phyloP scores from a whole-genome alignment of 441 rosid genomes.

The Omphalea diandra region DNA sequence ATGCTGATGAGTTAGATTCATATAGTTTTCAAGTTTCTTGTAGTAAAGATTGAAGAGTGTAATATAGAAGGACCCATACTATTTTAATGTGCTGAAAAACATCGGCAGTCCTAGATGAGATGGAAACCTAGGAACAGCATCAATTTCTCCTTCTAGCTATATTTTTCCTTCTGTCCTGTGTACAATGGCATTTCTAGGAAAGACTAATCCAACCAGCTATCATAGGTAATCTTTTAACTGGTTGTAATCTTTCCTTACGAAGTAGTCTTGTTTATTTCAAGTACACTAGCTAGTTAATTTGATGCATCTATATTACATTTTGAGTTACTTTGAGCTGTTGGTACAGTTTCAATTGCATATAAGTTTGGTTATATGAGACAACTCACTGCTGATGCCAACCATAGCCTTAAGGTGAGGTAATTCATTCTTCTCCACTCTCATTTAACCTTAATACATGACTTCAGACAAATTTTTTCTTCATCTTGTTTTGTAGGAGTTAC shows the following conservation, averaged over 20 bases:
- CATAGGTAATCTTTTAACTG: too few species aligned
- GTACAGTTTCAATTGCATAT: constrained; percentile 35
- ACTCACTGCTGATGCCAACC: constrained; percentile 26
- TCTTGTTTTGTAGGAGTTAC: constrained; percentile 46
- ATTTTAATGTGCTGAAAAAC: too few species aligned
- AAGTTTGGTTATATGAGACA: constrained; percentile 32
- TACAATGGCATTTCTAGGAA: neutral
- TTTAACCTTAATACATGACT: constrained; percentile 9
- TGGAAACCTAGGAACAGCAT: too few species aligned
- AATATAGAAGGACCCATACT: neutral
- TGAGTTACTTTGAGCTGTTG: constrained; percentile 24
- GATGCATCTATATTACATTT: constrained; percentile 15
- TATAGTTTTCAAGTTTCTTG: too few species aligned
- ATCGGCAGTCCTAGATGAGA: too few species aligned
- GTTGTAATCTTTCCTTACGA: too few species aligned
- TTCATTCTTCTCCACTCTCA: constrained; percentile 12
- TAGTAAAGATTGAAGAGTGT: neutral
- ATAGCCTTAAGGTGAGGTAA: constrained; percentile 32
- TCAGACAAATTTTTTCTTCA: constrained; percentile 31
- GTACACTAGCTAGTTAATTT: neutral
- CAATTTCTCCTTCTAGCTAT: too few species aligned
- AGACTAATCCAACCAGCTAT: neutral
- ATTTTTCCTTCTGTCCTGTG: neutral
- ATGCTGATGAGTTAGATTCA: neutral
- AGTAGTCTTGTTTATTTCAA: neutral